Base-by-base conservation (phyloP, 108 stramenopile genomes). In the Pinguiococcus pyrenoidosus region DNA sequence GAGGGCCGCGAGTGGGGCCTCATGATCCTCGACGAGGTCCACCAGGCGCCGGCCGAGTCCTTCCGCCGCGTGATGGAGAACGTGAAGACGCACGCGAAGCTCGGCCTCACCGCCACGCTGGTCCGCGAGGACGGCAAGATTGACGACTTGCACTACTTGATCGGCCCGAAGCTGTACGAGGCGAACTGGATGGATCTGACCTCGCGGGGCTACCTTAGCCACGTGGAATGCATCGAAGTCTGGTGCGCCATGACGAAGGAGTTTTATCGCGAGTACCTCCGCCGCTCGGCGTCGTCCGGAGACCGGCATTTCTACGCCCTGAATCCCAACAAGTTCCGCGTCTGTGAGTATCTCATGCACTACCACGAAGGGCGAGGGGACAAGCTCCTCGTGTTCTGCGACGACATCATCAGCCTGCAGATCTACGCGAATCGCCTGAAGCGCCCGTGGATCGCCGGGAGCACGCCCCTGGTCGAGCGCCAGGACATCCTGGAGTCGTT, bases 141-240 rank as follows among this genome's bases (percentile, higher is more conserved):
- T 70, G 75, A 80, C 21, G 92, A 95, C 69, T 71, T 99, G 14
- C 92, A 92, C 57, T 92, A 93, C 72, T 40, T 81, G 7, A 95
- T 99, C 47, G 97, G 94, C 5, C 97, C 97, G n/a, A 99, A 99
- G 66, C 77, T 99, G 13, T 99, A 99, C 75, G 97, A 99, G 58
- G 97, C 97, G n/a, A 99, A 99, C 58, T 99, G 97, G 97, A 92
- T 99, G 87, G 97, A 99, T 59, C 69, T 99, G 8, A 99, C 97
- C 24, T 74, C 85, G 14, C 81, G 44, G 5, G 96, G 96, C 2
- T 96, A 91, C 60, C 64, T 99, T 16, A 93, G 93, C 20, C 91
- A 95, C 62, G 96, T 99, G n/a, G 85, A 93, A 57, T 96, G 93
- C 53, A 78, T 89, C 7, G 97, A 99, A 68, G 86, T 89, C 2